Base-by-base conservation (phyloP, 2,329 filamentous ascomycete genomes). In the Alternaria metachromatica region DNA sequence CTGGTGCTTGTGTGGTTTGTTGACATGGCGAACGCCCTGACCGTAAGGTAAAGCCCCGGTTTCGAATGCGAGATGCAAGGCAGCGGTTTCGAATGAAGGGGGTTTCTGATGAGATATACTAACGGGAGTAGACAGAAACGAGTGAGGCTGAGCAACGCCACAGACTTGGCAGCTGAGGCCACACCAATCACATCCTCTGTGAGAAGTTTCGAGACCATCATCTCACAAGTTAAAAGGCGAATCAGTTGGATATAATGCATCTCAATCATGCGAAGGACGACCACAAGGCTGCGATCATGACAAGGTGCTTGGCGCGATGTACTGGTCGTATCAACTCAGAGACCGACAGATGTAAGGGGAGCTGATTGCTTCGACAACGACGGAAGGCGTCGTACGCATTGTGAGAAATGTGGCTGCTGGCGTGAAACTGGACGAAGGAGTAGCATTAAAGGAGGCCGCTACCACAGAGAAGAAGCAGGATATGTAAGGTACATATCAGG, bases 1-100 rank as follows among this genome's bases (percentile, higher is more conserved):
- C 3, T 2, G n/a, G 15, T n/a, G 25, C 15, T 6, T 21, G 0
- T 50, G 8, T n/a, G 4, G n/a, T 50, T 11, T 7, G 48, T 20
- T 13, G 26, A 13, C 48, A 50, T 37, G 9, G 15, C 33, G 30
- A 37, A 37, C 4, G 0, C 30, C 1, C 13, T n/a, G 13, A 13
- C 13, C 0, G 3, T 1, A 37, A 37, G 7, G 13, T 37, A 37
- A 2, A 37, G 1, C 2, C 13, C 13, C 1, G 1, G 30, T 37
- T 37, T 15, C 30, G 1, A 37, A 1, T 37, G 30, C 2, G 1
- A 15, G 13, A 37, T 37, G 30, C 30, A 15, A 37, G 30, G 1
- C 30, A 37, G 30, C 30, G 4, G 7, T 15, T 0, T 15, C 13
- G 13, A 9, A 4, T 33, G 30, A 33, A 33, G 5, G 30, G 28